Evolutionary conservation across 2,329 filamentous ascomycete species (phyloP).

Genomic region (Bertia moriformis): DNA sequence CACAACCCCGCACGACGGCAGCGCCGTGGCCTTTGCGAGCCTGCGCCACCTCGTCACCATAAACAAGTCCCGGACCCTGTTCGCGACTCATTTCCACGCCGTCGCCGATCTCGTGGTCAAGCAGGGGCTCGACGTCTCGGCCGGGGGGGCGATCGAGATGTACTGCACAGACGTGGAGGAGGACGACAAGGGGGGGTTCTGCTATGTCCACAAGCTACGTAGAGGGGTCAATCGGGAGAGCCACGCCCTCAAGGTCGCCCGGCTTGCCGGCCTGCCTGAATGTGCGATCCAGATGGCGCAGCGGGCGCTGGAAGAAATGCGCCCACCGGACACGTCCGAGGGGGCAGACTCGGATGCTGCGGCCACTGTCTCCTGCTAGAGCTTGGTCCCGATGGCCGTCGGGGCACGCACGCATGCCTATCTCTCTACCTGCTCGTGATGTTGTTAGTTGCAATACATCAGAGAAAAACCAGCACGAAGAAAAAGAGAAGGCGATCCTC

Average conservation of each 20-base stretch:
- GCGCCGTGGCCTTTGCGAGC: slow-evolving; percentile 78
- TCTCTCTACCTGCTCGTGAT: slow-evolving; percentile 46
- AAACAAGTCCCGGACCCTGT: slow-evolving; percentile 68
- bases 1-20: slow-evolving; percentile 87
- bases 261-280: slow-evolving; percentile 67
- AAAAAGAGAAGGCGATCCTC: too few species aligned
- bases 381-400: too few species aligned
- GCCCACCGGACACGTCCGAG: too few species aligned
- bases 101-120: slow-evolving; percentile 62
- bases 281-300: slow-evolving; percentile 55
- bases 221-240: slow-evolving; percentile 73
- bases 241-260: slow-evolving; percentile 90
- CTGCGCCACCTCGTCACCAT: slow-evolving; percentile 68
- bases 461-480: too few species aligned
- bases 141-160: slow-evolving; percentile 37
- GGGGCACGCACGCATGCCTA: slow-evolving; percentile 6
- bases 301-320: slow-evolving; percentile 33
- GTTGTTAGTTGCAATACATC: too few species aligned
- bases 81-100: slow-evolving; percentile 87
- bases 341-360: too few species aligned
- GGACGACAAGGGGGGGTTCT: slow-evolving; percentile 55
- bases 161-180: slow-evolving; percentile 88
- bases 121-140: slow-evolving; percentile 23
- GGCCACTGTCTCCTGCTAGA: too few species aligned
- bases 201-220: slow-evolving; percentile 71